Evolutionary conservation across 345 rosid species (phyloP), one percentile per base, ranked within the genome.

Genomic region (Rubroshorea leprosula): DNA sequence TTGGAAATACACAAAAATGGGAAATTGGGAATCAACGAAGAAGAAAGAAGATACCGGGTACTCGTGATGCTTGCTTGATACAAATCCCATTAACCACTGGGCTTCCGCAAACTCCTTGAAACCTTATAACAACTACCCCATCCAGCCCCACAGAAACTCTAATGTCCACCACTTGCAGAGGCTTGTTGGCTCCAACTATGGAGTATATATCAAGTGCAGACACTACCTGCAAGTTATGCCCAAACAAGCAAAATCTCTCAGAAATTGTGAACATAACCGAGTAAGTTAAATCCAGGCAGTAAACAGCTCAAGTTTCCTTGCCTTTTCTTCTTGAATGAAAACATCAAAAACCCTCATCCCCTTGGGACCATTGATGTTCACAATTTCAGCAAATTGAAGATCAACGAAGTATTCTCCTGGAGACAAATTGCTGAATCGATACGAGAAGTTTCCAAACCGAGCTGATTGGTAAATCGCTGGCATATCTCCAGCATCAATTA

Each of bases 311-410:
- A n/a, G n/a, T n/a, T n/a, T n/a, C n/a, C 83, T 81, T 76, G 59
- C 97, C 93, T 84, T 84, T 53, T 87, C 97, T 69, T 80, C 96
- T 77, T 87, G 97, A 49, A 90, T 72, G 72, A 80, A 85, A 38
- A 83, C 93, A 56, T 87, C 69, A 68, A 90, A 90, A 0, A 85
- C 89, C 67, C 97, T 74, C 57, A 85, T 85, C 69, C 90, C 97
- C 68, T 77, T 85, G 47, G 97, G 96, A 56, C 93, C 96, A 66
- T 79, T 75, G 8, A 84, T 83, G 45, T 87, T 85, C 60, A 93
- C 72, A 43, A 93, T 93, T 80, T 89, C 97, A 0, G 84, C 86
- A 9, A 93, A 93, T 72, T 93, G 96, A 52, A 93, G 84, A 71
- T 93, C 97, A 58, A 93, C 66, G 2, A 78, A 74, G 62, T 89